These are phyloP conservation scores for Syzygium oleosum DNA, from an alignment of 345 rosid genomes.

Conservation along the genomic window DNA sequence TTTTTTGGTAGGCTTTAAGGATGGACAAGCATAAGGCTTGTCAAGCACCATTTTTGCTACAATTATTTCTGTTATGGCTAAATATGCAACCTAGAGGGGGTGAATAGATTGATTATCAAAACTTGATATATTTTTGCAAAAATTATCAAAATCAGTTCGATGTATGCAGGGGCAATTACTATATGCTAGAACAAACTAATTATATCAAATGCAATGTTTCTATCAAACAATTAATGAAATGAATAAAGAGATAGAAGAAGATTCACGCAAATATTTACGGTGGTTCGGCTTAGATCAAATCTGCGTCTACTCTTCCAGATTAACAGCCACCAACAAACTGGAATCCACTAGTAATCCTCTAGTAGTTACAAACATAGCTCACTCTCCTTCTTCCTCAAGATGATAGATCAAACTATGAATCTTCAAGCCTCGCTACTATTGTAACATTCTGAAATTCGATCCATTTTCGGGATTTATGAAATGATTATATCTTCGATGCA, in stretches of 20 bases:
- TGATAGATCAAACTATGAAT: background rate
- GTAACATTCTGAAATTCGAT: too few relatives aligned
- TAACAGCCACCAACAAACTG: background rate
- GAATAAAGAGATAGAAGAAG: background rate
- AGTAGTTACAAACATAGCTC: background rate
- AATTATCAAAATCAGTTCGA: background rate
- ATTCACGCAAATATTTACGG: background rate
- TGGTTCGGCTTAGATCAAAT: too few relatives aligned
- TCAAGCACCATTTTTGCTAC: too few relatives aligned
- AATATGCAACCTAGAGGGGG: background rate
- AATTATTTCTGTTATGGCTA: background rate
- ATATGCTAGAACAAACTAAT: background rate
- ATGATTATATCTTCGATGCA: too few relatives aligned
- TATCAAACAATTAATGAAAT: background rate
- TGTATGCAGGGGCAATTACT: background rate
- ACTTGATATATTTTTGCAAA: background rate
- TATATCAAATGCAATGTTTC: background rate
- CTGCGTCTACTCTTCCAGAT: too few relatives aligned
- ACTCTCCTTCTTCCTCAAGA: background rate
- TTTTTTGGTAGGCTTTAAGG: too few relatives aligned
- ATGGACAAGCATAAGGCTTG: background rate
- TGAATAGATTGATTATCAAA: background rate
- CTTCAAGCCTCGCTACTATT: background rate
- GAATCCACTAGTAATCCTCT: background rate
- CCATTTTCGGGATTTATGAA: too few relatives aligned